A percentile compares a stretch with the other conserved stretches of the same genome.
Conservation (phyloP, 805 yeast species). For the Wickerhamomyces bovis region DNA sequence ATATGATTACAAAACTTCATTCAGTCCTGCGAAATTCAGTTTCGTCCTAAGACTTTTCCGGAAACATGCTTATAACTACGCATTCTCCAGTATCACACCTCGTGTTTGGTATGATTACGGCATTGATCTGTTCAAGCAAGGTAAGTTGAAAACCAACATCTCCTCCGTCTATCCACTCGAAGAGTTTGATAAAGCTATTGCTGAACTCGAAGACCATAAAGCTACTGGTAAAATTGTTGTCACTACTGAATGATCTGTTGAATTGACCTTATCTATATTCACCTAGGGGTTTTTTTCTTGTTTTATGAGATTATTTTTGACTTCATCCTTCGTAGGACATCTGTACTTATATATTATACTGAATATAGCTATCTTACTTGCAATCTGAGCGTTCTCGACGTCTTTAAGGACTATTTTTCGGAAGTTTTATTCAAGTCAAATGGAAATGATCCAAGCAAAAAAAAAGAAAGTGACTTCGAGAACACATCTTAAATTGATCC, state of each 20-base stretch:
- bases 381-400: too few relatives aligned
- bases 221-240: slow-evolving; percentile 61
- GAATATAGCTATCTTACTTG: too few relatives aligned
- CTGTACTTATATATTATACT: too few relatives aligned
- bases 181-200: slow-evolving; percentile 46
- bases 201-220: slow-evolving; percentile 36
- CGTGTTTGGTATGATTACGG: slow-evolving; percentile 27
- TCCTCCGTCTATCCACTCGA: slow-evolving; percentile 49
- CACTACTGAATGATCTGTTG: not conserved
- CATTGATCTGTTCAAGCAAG: slow-evolving; percentile 31
- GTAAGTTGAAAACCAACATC: slow-evolving; percentile 38
- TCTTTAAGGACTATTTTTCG: too few relatives aligned
- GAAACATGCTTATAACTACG: slow-evolving; percentile 24
- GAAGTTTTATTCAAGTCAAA: too few relatives aligned
- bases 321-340: too few relatives aligned
- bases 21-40: slow-evolving; percentile 1
- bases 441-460: too few relatives aligned
- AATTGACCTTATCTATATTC: not conserved
- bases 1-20: slow-evolving; percentile 20
- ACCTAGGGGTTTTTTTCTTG: too few relatives aligned
- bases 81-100: slow-evolving; percentile 11
- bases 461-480: too few relatives aligned
- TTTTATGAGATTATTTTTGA: too few relatives aligned
- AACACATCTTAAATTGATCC: too few relatives aligned
- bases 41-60: slow-evolving; percentile 10